Evolutionary conservation across 1,139 yeast genomes (phyloP).

Genomic region (Candida sanyaensis): DNA sequence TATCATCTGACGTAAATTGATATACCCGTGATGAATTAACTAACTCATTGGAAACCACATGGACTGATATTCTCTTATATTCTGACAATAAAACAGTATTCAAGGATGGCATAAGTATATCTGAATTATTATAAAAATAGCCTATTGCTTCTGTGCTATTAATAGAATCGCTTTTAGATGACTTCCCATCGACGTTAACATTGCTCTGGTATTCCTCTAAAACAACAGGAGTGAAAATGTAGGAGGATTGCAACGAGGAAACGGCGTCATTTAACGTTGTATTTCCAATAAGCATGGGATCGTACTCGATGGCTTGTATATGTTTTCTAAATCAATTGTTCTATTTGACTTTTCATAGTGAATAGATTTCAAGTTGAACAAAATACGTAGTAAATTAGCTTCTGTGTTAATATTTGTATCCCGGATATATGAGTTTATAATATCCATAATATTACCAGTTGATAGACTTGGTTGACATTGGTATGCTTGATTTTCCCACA

Average conservation of each 20-base stretch:
- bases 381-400: conserved; percentile 54
- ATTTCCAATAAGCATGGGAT: conserved; percentile 24
- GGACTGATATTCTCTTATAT: conserved; percentile 42
- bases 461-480: conserved; percentile 49
- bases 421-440: conserved; percentile 38
- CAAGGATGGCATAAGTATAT: conserved; percentile 38
- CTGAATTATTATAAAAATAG: conserved; percentile 24
- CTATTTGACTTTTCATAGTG: conserved; percentile 11
- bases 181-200: background rate
- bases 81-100: conserved; percentile 42
- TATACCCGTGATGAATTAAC: conserved; percentile 20
- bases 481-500: conserved; percentile 32
- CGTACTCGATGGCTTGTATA: conserved; percentile 9
- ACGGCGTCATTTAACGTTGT: conserved; percentile 28
- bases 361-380: conserved; percentile 46
- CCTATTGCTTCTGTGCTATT: background rate
- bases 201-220: conserved; percentile 14
- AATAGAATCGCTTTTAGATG: background rate
- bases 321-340: conserved; percentile 10
- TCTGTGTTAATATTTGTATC: conserved; percentile 57
- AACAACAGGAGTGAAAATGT: conserved; percentile 30
- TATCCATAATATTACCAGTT: conserved; percentile 35
- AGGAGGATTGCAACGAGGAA: conserved; percentile 18
- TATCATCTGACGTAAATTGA: conserved; percentile 23
- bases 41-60: conserved; percentile 31